Evolutionary conservation across 768 basidiomycete genomes (phyloP), one percentile per base, ranked within the genome.

Genomic region (Omphalotus guepiniiformis): DNA sequence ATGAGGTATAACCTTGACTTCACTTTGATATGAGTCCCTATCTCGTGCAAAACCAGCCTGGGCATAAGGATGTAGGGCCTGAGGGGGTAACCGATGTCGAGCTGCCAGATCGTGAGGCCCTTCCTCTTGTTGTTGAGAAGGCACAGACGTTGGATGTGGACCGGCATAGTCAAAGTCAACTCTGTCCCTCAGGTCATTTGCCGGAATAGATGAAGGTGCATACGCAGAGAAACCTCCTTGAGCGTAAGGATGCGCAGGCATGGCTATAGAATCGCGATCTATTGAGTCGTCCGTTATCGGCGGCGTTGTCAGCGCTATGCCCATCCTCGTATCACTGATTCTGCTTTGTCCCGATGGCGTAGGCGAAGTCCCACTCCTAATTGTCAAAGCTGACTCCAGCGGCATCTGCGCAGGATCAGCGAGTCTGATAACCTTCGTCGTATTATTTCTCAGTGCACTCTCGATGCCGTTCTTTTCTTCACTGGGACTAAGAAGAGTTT

Each of bases 191-290:
- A 45, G 49, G 51, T 58, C 37, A 41, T 47, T 23, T 34, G 16
- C 18, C 21, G 23, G 56, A 23, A 9, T 16, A 36, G 23, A 8
- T 6, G 45, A 36, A 13, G 49, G 42, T 25, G 53, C 60, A 48
- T 61, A 60, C 2, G 63, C 42, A 51, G 58, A 67, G 52, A 69
- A 38, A 1, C 71, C 73, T 12, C 65, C 70, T 45, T 70, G 70
- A 12, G 76, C 78, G 54, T 79, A 79, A 9, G 78, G 78, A 56
- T 79, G 78, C 16, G 66, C 58, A 11, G 64, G 67, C 30, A 75
- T 42, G 23, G 60, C 58, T 49, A 69, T 58, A n/a, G 60, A 54
- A 12, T 68, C 67, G 23, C 54, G 53, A 36, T 65, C 63, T 40
- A n/a, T n/a, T n/a, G n/a, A n/a, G 34, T 58, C 46, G 16, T 59